Evolutionary conservation across 1,284 basidiomycete species (phyloP), one percentile per base, ranked within the genome.

Genomic region (Moniliophthora roreri): DNA sequence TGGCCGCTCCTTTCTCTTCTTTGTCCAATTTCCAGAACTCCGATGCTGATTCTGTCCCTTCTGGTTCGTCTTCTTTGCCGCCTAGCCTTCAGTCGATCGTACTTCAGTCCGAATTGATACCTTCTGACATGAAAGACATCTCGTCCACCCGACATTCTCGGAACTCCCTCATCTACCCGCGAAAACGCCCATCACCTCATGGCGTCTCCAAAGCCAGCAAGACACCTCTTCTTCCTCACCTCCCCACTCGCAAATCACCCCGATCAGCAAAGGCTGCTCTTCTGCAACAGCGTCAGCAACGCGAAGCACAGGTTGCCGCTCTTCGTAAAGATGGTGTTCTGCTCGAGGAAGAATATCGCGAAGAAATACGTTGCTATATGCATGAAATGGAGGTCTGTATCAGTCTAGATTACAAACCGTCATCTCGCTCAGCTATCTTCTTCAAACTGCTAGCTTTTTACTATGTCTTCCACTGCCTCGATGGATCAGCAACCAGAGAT

Each of bases 401-500:
- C 34, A 20, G 32, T 13, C 15, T 39, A 24, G 42, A 20, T 57
- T 28, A 35, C 34, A 39, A 36, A 9, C 50, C 37, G 13, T 34
- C n/a, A 36, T 53, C 49, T 40, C 44, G 55, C 51, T 50, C 21
- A 52, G 47, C n/a, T n/a, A n/a, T 58, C 60, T 41, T 54, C 53
- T 40, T 39, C 56, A 37, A 51, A 46, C 46, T 60, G 54, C 52
- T 51, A 97, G 94, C 81, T 79, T 53, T 83, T 76, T 65, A 98
- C 95, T 37, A 88, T 93, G 79, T 89, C 91, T 21, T 93, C 89
- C 10, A 85, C 89, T 46, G 85, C 95, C 60, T 91, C 95, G 49
- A 99, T 99, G 92, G 96, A 98, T 69, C 92, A 95, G 72, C 97
- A 99, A 69, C 96, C 97, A 21, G 96, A 98, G 73, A 92, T 98